Evolutionary conservation across 441 rosid genomes (phyloP).

Genomic region (Gossypium schwendimanii): DNA sequence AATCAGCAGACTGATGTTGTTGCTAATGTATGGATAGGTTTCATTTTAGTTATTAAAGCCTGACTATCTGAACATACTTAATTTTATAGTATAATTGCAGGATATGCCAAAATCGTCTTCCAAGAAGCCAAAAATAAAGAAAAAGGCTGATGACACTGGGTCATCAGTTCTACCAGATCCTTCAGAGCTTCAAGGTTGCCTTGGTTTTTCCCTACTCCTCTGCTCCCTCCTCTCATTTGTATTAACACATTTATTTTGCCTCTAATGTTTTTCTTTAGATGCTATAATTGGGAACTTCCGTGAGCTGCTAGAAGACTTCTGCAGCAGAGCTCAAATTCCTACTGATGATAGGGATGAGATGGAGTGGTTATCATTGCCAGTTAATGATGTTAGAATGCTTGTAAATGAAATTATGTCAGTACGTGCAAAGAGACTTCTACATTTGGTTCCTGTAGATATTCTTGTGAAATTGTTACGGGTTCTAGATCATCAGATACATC

Average conservation of each 20-base stretch:
- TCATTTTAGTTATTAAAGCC: constrained; percentile 19
- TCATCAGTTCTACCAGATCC: constrained; percentile 52
- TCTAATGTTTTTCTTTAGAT: constrained; percentile 37
- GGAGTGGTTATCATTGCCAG: constrained; percentile 75
- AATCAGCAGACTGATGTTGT: constrained; percentile 33
- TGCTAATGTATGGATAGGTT: constrained; percentile 41
- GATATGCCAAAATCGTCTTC: constrained; percentile 46
- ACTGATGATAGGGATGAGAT: constrained; percentile 81
- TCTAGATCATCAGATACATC: constrained; percentile 95
- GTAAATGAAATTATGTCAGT: constrained; percentile 74
- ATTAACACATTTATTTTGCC: constrained; percentile 5
- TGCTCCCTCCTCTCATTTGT: constrained; percentile 6
- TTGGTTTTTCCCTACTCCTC: constrained; percentile 13
- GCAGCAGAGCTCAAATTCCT: constrained; percentile 68
- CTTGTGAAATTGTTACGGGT: constrained; percentile 64
- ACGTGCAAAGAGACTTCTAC: constrained; percentile 75
- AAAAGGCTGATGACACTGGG: constrained; percentile 45
- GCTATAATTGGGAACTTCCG: constrained; percentile 55
- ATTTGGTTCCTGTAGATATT: constrained; percentile 77
- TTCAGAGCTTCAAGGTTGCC: constrained; percentile 63
- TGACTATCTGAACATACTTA: constrained; percentile 17
- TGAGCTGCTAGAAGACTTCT: constrained; percentile 77
- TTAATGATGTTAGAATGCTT: constrained; percentile 59
- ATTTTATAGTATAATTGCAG: constrained; percentile 42
- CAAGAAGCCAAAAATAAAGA: constrained; percentile 65